phyloP scores from a whole-genome alignment of 192 early-diverging fungal genomes.

The Backusella westeae region DNA sequence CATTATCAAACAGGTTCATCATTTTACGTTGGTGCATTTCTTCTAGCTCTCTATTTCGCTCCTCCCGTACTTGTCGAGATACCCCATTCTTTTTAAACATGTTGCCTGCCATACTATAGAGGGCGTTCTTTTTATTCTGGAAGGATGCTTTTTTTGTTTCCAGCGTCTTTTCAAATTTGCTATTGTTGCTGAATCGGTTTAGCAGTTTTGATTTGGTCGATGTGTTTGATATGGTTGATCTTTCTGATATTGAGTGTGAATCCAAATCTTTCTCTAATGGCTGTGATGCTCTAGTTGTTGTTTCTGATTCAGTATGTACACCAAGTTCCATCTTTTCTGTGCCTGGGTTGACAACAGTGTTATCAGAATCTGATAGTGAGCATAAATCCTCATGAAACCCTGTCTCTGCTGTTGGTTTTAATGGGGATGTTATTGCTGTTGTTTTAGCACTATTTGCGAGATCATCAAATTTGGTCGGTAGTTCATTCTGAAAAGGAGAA shows the following conservation, averaged over 20 bases:
- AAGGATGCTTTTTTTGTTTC: neutral
- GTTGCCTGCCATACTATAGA: conserved; percentile 12
- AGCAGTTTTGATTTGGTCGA: neutral
- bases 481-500: neutral
- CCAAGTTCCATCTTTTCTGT: neutral
- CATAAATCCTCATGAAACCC: neutral
- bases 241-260: neutral
- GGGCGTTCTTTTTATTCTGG: neutral
- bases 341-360: neutral
- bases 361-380: neutral
- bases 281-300: neutral
- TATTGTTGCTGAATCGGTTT: neutral
- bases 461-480: neutral
- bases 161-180: neutral
- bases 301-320: neutral
- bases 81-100: conserved; percentile 13
- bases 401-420: neutral
- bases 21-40: conserved; percentile 5
- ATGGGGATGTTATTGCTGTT: neutral
- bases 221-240: neutral
- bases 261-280: neutral
- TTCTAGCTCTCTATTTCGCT: conserved; percentile 5
- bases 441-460: neutral
- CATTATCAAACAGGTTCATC: neutral
- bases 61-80: neutral